These are phyloP conservation scores for Botrytis galanthina DNA, from an alignment of 2,329 filamentous ascomycete species.

Conservation along the genomic window DNA sequence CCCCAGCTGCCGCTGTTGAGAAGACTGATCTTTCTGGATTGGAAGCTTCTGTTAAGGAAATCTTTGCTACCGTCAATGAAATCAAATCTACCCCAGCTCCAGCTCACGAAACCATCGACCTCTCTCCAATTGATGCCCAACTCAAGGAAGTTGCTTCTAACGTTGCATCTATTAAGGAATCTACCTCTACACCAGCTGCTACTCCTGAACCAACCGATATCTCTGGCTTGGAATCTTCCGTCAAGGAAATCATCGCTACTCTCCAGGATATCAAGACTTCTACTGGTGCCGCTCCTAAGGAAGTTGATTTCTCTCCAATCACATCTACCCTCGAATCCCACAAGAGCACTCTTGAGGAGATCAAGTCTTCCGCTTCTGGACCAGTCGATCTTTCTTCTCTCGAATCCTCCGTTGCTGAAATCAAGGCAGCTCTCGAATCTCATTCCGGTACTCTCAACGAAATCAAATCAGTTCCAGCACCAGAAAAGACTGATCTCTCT, in stretches of 20 bases:
- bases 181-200: constrained; percentile 21
- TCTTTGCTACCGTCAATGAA: constrained; percentile 22
- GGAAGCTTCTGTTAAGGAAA: constrained; percentile 21
- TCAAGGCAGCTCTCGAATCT: constrained; percentile 20
- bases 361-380: constrained; percentile 20
- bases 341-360: constrained; percentile 21
- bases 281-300: not conserved
- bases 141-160: constrained; percentile 25
- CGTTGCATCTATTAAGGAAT: constrained; percentile 18
- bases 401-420: constrained; percentile 19
- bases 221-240: constrained; percentile 23
- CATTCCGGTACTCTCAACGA: constrained; percentile 23
- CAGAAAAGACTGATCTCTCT: constrained; percentile 26
- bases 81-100: constrained; percentile 27
- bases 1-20: constrained; percentile 23
- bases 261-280: constrained; percentile 24
- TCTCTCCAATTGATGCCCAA: constrained; percentile 24
- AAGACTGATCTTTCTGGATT: constrained; percentile 25
- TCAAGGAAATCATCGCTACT: constrained; percentile 26
- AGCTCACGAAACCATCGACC: constrained; percentile 24
- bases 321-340: constrained; percentile 24
- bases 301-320: constrained; percentile 27
- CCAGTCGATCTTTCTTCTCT: constrained; percentile 25
- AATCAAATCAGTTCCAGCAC: constrained; percentile 23
- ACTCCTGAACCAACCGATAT: constrained; percentile 25